Evolutionary conservation across 345 rosid species (phyloP), one percentile per base, ranked within the genome.

Genomic region (Clausena lansium): DNA sequence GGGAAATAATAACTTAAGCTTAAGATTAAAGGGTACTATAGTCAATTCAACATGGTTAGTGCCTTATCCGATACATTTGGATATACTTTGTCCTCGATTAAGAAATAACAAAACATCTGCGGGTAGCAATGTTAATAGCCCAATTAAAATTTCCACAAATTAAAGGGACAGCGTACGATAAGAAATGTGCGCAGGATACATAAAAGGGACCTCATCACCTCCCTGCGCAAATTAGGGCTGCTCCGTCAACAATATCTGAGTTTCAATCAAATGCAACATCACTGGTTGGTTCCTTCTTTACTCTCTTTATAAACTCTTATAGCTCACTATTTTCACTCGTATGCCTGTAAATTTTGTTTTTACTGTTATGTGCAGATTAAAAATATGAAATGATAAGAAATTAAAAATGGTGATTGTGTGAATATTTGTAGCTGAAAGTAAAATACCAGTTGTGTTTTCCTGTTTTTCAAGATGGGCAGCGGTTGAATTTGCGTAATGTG

Each of bases 181-280:
- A 84, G 78, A 76, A 81, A 81, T n/a, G 67, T 81, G 91, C 89
- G 91, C 81, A 83, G 67, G 86, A 67, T 60, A 60, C 63, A 73
- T 74, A 70, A 86, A 86, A 69, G 24, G 79, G 83, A 74, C 78
- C 47, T 35, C 78, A 9, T 79, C 84, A 83, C 83, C 83, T 80
- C 84, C 89, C 94, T 68, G 94, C 93, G 92, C 92, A 91, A 88
- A 91, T 89, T 91, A 91, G 93, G 94, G 94, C 86, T 82, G 47
- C 57, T 70, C 92, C 79, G 65, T 61, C 69, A 68, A 71, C 52
- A 35, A 68, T 35, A 25, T 57, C 41, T 13, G 66, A 32, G 15
- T 52, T 39, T 36, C 70, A 20, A 67, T 28, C 47, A 50, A 22
- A 28, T 69, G 35, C 50, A 9, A 45, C 71, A 25, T 78, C n/a